These are phyloP conservation scores for Cetraspora pellucida DNA, from an alignment of 192 early-diverging fungal species.

Conservation along the genomic window DNA sequence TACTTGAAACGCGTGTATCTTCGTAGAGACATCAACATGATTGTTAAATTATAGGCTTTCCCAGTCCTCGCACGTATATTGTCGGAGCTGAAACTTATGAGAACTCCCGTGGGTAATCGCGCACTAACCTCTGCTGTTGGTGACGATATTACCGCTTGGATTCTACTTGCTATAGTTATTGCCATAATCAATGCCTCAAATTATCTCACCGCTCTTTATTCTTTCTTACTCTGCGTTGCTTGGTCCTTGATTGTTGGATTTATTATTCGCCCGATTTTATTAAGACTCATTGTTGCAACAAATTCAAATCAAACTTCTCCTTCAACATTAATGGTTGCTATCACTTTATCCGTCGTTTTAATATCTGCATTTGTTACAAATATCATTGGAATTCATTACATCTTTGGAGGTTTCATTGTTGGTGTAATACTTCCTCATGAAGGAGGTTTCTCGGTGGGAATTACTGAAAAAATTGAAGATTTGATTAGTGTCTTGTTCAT, in stretches of 20 bases:
- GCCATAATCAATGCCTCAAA: slow-evolving; percentile 79
- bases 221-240: slow-evolving; percentile 71
- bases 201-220: slow-evolving; percentile 76
- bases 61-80: slow-evolving; percentile 95
- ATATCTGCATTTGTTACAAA: slow-evolving; percentile 81
- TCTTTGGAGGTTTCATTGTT: slow-evolving; percentile 91
- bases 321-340: slow-evolving; percentile 63
- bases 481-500: slow-evolving; percentile 82
- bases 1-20: background rate
- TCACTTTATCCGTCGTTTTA: slow-evolving; percentile 73
- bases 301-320: slow-evolving; percentile 56
- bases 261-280: slow-evolving; percentile 65
- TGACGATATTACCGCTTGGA: slow-evolving; percentile 89
- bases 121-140: slow-evolving; percentile 83
- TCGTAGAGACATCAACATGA: too few relatives aligned
- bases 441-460: slow-evolving; percentile 79
- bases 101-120: slow-evolving; percentile 78
- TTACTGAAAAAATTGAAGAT: slow-evolving; percentile 95
- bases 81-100: slow-evolving; percentile 82
- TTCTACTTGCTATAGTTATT: slow-evolving; percentile 79
- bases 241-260: slow-evolving; percentile 75
- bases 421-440: slow-evolving; percentile 90
- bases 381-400: slow-evolving; percentile 86
- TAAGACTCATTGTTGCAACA: slow-evolving; percentile 52
- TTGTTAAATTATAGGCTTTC: slow-evolving; percentile 60